These are phyloP conservation scores for Flaveria trinervia DNA, from an alignment of 129 eudicot genomes.

Conservation along the genomic window DNA sequence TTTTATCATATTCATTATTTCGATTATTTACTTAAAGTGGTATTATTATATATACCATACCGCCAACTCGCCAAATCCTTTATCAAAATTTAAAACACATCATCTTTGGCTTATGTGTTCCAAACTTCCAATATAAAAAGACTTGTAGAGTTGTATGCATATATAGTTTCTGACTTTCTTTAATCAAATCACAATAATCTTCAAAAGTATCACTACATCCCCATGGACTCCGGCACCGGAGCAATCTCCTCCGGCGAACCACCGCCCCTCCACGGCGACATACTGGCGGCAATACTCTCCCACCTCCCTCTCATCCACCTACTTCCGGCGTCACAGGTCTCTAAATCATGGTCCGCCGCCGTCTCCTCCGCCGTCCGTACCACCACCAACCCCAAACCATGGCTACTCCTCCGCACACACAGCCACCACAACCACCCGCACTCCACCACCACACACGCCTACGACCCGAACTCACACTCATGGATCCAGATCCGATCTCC, in stretches of 20 bases:
- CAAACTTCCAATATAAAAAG: background rate
- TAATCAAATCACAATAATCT: background rate
- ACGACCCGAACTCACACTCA: slow-evolving; percentile 55
- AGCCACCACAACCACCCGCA: slow-evolving; percentile 37
- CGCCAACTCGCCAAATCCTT: background rate
- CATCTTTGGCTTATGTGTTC: background rate
- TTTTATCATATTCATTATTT: too few species aligned
- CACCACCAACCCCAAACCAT: slow-evolving; percentile 47
- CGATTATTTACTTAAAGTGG: too few species aligned
- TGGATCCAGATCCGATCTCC: slow-evolving; percentile 54
- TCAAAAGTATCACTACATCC: background rate
- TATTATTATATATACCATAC: too few species aligned
- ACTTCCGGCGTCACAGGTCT: slow-evolving; percentile 49
- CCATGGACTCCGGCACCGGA: background rate
- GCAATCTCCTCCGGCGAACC: background rate
- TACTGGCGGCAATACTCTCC: slow-evolving; percentile 49
- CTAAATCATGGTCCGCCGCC: slow-evolving; percentile 59
- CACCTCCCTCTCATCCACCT: slow-evolving; percentile 60
- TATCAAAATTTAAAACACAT: background rate
- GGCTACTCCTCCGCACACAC: slow-evolving; percentile 67
- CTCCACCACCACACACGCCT: slow-evolving; percentile 45
- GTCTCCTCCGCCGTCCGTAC: slow-evolving; percentile 41
- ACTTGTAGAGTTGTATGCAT: background rate
- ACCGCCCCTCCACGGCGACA: slow-evolving; percentile 47
- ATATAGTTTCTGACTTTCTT: too few species aligned